Conservation (phyloP, 768 basidiomycete genomes). For the Mycena maculata region DNA sequence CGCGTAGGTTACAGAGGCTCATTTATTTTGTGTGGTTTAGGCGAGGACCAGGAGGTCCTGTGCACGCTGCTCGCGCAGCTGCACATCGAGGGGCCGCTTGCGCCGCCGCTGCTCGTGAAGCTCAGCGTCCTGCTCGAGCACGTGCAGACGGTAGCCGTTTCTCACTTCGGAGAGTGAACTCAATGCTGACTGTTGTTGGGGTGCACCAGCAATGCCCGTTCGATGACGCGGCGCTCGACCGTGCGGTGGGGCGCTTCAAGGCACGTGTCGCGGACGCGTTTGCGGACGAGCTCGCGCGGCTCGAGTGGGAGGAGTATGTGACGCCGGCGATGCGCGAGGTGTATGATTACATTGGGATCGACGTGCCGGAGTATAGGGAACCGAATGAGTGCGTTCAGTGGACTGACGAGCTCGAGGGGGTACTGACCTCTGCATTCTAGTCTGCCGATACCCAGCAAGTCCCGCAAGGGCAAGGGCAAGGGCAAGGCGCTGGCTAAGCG, state of each 20-base stretch:
- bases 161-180: background rate
- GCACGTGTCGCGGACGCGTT: conserved; percentile 57
- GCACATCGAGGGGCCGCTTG: conserved; percentile 56
- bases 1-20: background rate
- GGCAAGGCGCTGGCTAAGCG: background rate
- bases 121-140: conserved; percentile 61
- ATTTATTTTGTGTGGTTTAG: conserved; percentile 34
- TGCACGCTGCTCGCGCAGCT: conserved; percentile 74
- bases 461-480: conserved; percentile 19
- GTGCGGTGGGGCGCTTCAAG: conserved; percentile 68
- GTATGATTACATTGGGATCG: conserved; percentile 57
- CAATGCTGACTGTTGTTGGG: conserved; percentile 5
- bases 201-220: conserved; percentile 66
- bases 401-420: too few relatives aligned
- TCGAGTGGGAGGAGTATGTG: conserved; percentile 50
- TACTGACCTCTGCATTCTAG: too few relatives aligned
- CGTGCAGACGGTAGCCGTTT: conserved; percentile 58
- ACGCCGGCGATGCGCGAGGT: conserved; percentile 56
- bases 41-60: conserved; percentile 70
- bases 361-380: conserved; percentile 38
- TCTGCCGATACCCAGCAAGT: conserved; percentile 6
- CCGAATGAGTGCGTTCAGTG: conserved; percentile 2
- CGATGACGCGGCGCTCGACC: conserved; percentile 63
- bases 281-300: conserved; percentile 52
- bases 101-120: conserved; percentile 55